Evolutionary conservation across 352 stramenopile species (phyloP).

Genomic region (Globisporangium parvum): DNA sequence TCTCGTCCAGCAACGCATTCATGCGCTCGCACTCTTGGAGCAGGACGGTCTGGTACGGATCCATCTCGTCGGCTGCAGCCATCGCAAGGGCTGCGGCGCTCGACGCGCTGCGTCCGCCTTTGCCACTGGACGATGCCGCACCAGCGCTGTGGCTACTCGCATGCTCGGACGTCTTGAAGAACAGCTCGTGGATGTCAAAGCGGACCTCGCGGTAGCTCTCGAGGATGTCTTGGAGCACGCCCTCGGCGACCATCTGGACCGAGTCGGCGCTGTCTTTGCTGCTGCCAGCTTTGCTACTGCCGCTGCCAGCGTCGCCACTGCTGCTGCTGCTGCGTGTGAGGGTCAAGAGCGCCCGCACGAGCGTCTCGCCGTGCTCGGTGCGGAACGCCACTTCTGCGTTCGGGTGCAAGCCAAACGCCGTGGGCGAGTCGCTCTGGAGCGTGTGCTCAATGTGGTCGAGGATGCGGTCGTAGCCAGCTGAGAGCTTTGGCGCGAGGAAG

Average conservation of each 20-base stretch:
- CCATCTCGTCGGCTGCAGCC: slow-evolving; percentile 64
- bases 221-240: slow-evolving; percentile 86
- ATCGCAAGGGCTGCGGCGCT: slow-evolving; percentile 18
- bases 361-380: slow-evolving; percentile 70
- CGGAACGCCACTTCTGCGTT: slow-evolving; percentile 92
- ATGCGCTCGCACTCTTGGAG: slow-evolving; percentile 89
- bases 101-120: slow-evolving; percentile 31
- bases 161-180: slow-evolving; percentile 49
- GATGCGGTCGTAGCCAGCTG: slow-evolving; percentile 67
- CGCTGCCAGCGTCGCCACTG: slow-evolving; percentile 7
- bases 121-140: slow-evolving; percentile 1
- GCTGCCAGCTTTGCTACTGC: background rate
- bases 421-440: slow-evolving; percentile 79
- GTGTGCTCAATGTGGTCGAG: slow-evolving; percentile 85
- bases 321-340: slow-evolving; percentile 34
- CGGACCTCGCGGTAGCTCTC: slow-evolving; percentile 86
- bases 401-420: slow-evolving; percentile 89
- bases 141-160: slow-evolving; percentile 3
- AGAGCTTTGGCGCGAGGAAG: slow-evolving; percentile 71
- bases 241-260: slow-evolving; percentile 78
- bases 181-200: slow-evolving; percentile 77
- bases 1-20: slow-evolving; percentile 75
- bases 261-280: slow-evolving; percentile 45
- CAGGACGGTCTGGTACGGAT: slow-evolving; percentile 89
- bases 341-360: slow-evolving; percentile 78